Evolutionary conservation across 768 basidiomycete genomes (phyloP), one percentile per base, ranked within the genome.

Genomic region (Fomitopsis pulvina): DNA sequence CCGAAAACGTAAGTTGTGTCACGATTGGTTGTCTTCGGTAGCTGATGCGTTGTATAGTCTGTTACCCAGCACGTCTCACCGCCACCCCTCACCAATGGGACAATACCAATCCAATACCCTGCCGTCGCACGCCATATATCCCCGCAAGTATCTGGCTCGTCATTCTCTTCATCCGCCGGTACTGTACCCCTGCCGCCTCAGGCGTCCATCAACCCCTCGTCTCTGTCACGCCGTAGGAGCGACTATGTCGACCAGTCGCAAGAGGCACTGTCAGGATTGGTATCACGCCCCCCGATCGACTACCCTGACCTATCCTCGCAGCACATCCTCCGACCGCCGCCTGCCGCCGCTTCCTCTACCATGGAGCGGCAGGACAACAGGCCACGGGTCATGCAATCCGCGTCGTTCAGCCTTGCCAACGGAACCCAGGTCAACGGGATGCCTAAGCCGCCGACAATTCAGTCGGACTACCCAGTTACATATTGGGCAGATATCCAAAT

Each of bases 401-500:
- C 74, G 3, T 60, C 74, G 58, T 60, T 66, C 60, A 27, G 10
- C n/a, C 27, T 62, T 57, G 45, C 68, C 56, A 50, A 58, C 47
- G 52, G 62, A 16, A 5, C 34, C 22, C 27, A 62, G 57, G 45
- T 67, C 55, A 50, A 58, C 47, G 52, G 62, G 8, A 71, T 68
- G 16, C 83, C 85, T 0, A 76, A 70, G 52, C 78, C 81, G 1
- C 87, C 87, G 16, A 77, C 79, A 22, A 86, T 89, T 54, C 66
- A 68, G 25, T 83, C 80, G n/a, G 81, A 85, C 41, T 93, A 88
- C 62, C 86, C 88, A 3, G 83, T 92, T 20, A 74, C 74, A 4
- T 94, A 87, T 65, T 97, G 93, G 93, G 67, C 75, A 12, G 89
- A 93, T 62, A 72, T 80, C 34, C 79, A 85, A 53, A 81, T 93